Base-by-base conservation (phyloP, 2,329 filamentous ascomycete genomes). In the Hypoxylon sp. region DNA sequence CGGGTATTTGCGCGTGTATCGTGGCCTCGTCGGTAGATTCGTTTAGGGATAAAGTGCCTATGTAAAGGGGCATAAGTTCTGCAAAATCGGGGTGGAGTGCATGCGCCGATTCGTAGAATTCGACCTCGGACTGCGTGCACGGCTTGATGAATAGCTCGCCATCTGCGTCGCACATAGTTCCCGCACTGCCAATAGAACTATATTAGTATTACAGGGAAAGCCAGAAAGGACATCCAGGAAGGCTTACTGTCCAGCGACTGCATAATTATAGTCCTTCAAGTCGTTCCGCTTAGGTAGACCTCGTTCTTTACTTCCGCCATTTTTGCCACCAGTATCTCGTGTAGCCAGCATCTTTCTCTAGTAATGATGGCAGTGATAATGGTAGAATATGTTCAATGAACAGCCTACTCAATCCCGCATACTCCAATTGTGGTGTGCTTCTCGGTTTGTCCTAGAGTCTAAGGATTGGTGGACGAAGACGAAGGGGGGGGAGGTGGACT, bases 131-230 rank as follows among this genome's bases (percentile, higher is more conserved):
- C 69, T 89, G 82, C 0, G 93, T 97, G 80, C 95, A 98, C 17
- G 96, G 96, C 81, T 99, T 99, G 77, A 98, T 93, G 78, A 99
- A 92, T 34, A 98, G 85, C 70, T 91, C 89, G 77, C 96, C 96
- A 58, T 93, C 89, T 60, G 87, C 85, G 76, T 97, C 93, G 77
- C 91, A 94, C 74, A 97, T 88, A 50, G 97, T 95, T 71, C 96
- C 96, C 73, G 97, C 94, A 82, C 94, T 98, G 77, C 49, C 68
- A 53, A 57, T 13, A 60, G 34, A 34, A 7, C 48, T 66, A 55
- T 70, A 75, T 73, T 60, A 74, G 71, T 48, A 64, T 58, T 17
- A n/a, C 19, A 46, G 30, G 6, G 55, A 25, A 56, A 14, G 21
- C 25, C 48, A 34, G 23, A 41, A 30, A 43, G 43, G 38, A 38